phyloP scores from a whole-genome alignment of 208 protist genomes.

The Leishmania turanica region DNA sequence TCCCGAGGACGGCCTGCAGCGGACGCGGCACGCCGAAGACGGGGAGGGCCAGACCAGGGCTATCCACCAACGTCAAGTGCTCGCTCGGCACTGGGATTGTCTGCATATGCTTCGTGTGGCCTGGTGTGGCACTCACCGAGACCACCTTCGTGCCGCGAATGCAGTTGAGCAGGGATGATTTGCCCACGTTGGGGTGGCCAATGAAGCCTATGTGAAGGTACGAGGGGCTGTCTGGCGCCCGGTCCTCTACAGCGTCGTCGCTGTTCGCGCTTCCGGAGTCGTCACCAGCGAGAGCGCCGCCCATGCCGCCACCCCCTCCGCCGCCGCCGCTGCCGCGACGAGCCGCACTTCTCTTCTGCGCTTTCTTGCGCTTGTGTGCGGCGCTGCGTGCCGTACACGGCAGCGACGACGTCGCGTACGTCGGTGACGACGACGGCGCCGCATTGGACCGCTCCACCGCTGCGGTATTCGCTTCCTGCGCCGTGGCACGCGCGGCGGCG shows the following conservation, averaged over 20 bases:
- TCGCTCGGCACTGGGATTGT: constrained; percentile 93
- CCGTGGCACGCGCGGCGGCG: constrained; percentile 2
- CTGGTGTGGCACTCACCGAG: constrained; percentile 92
- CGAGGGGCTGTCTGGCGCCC: constrained; percentile 26
- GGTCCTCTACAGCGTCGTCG: constrained; percentile 19
- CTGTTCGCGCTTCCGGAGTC: constrained; percentile 18
- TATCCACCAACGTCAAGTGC: constrained; percentile 93
- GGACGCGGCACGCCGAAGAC: constrained; percentile 70
- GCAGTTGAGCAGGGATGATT: constrained; percentile 96
- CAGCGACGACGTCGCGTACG: constrained; percentile 12
- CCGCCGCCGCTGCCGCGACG: neutral
- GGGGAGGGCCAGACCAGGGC: constrained; percentile 95
- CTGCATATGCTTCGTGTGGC: constrained; percentile 98
- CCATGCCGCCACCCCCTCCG: neutral
- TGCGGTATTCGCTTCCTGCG: neutral
- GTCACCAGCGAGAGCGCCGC: neutral
- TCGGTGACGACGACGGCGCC: neutral
- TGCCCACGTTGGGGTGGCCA: constrained; percentile 96
- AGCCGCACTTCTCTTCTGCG: constrained; percentile 19
- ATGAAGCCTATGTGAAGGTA: constrained; percentile 85
- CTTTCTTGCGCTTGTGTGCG: constrained; percentile 16
- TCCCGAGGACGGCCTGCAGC: constrained; percentile 94
- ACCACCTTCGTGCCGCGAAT: constrained; percentile 96
- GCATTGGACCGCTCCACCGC: neutral
- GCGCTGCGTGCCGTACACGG: constrained; percentile 17